Evolutionary conservation across 306 rosid genomes (phyloP), one percentile per base, ranked within the genome.

Genomic region (Prinsepia uniflora): DNA sequence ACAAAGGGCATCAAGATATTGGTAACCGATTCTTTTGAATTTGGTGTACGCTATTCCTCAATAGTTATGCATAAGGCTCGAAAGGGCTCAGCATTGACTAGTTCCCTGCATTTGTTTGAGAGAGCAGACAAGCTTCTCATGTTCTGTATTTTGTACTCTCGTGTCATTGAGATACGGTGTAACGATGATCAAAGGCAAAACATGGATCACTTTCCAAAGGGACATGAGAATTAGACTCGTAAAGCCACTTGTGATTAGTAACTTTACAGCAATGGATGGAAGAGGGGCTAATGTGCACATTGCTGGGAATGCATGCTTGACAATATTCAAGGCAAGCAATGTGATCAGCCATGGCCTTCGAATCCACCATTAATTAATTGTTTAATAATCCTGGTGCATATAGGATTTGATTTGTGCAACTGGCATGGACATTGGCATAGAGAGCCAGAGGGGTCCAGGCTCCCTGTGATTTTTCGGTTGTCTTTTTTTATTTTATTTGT

Each of bases 261-360:
- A 80, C 68, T 82, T 60, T 63, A 82, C 86, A 0, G 81, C 80
- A 58, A 78, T 82, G 30, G 85, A 78, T 48, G 80, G 83, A 20
- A 74, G 86, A 30, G 83, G 83, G 10, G 78, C 72, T 36, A 68
- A 30, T 1, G 71, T 82, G 47, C 83, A 72, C 53, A 67, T 82
- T 63, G 45, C 80, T 7, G 83, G 83, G 3, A 82, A 78, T 12
- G 86, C 83, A 0, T 78, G 86, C 50, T 42, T 82, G 56, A 47
- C 44, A 57, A 78, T 82, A 4, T 42, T 22, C 40, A 58, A 47
- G 68, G 36, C 36, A 30, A 30, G 36, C 36, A 30, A 30, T 30
- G 36, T 30, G 36, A 30, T 30, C 36, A 30, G 1, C 36, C 36
- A 30, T 30, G 36, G 36, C 36, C 36, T 30, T 30, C 36, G 36